A percentile compares a stretch with the other conserved stretches of the same genome.
Evolutionary conservation across 108 stramenopile species (phyloP).

Genomic region (Nitzschia sp.): DNA sequence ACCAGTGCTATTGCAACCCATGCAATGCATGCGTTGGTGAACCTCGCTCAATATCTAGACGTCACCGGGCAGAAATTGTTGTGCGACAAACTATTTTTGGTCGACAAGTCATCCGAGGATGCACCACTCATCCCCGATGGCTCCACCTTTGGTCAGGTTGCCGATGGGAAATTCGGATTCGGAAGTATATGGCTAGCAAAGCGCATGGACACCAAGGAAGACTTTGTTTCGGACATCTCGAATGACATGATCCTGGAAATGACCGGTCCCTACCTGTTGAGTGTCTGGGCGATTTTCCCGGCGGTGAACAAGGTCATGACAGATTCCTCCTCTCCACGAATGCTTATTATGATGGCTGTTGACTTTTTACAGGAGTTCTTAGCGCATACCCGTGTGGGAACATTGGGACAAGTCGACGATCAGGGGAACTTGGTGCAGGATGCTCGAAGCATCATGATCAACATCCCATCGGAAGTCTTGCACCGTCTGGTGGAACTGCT

Average conservation of each 20-base stretch:
- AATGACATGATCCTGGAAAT: conserved; percentile 28
- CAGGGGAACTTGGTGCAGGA: conserved; percentile 30
- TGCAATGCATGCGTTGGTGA: conserved; percentile 61
- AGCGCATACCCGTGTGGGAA: conserved; percentile 35
- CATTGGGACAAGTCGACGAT: conserved; percentile 32
- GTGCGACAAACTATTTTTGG: conserved; percentile 70
- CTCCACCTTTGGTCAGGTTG: conserved; percentile 40
- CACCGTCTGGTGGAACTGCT: conserved; percentile 64
- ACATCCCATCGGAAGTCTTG: conserved; percentile 59
- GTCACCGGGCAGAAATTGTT: conserved; percentile 71
- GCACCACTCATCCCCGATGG: conserved; percentile 32
- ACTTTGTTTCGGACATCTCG: conserved; percentile 35
- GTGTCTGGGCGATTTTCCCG: conserved; percentile 52
- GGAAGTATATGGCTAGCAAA: conserved; percentile 75
- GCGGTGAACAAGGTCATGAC: conserved; percentile 39
- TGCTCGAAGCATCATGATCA: conserved; percentile 57
- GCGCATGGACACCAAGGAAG: conserved; percentile 65
- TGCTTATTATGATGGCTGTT: conserved; percentile 37
- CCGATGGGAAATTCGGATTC: conserved; percentile 64
- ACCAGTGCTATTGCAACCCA: conserved; percentile 56
- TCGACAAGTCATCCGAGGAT: conserved; percentile 37
- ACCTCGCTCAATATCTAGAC: conserved; percentile 72
- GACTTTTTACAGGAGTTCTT: conserved; percentile 56
- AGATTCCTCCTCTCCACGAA: conserved; percentile 30
- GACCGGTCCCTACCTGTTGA: conserved; percentile 29